Conservation (phyloP, 306 rosid species). For the Carpinus viminea region DNA sequence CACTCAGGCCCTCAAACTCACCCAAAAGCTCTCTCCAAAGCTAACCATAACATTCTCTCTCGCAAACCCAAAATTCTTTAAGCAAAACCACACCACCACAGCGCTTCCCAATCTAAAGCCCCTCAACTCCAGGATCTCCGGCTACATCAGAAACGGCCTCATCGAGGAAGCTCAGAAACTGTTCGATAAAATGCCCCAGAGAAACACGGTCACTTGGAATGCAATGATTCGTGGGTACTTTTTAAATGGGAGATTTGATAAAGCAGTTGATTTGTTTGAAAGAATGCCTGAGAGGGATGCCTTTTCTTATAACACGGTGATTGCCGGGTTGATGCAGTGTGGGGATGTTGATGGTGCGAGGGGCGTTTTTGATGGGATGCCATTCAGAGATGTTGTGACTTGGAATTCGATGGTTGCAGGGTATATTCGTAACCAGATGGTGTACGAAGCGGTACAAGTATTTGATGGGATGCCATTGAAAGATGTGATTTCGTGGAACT, state of each 20-base stretch:
- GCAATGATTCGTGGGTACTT: constrained; percentile 53
- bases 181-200: constrained; percentile 48
- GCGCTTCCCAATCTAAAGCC: constrained; percentile 32
- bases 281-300: constrained; percentile 40
- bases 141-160: constrained; percentile 37
- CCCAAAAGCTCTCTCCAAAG: constrained; percentile 11
- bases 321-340: constrained; percentile 56
- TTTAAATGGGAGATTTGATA: constrained; percentile 14
- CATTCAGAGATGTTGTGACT: constrained; percentile 37
- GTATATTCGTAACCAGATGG: constrained; percentile 41
- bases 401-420: constrained; percentile 64
- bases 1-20: constrained; percentile 27
- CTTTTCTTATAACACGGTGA: constrained; percentile 48
- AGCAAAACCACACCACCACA: not conserved
- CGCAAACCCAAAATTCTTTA: constrained; percentile 1
- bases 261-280: constrained; percentile 33
- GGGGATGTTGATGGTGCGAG: constrained; percentile 47
- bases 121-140: constrained; percentile 50
- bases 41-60: constrained; percentile 22
- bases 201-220: constrained; percentile 52
- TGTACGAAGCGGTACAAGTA: constrained; percentile 34
- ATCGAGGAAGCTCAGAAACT: constrained; percentile 43
- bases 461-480: constrained; percentile 44
- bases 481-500: constrained; percentile 61
- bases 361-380: constrained; percentile 40